phyloP scores from a whole-genome alignment of 176 grass and related monocot species.

The Carex kokanica region DNA sequence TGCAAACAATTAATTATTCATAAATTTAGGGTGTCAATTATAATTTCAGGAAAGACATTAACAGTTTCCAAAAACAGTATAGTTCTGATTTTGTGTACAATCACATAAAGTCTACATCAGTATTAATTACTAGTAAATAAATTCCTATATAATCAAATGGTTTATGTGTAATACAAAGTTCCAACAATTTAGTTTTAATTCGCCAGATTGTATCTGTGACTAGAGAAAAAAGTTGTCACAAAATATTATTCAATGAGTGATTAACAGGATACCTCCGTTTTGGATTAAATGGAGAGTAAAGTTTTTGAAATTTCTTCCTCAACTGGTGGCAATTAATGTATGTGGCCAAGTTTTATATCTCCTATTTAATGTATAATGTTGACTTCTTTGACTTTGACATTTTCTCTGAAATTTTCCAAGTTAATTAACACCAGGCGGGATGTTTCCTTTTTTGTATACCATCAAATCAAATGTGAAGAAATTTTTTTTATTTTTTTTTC shows the following conservation, averaged over 20 bases:
- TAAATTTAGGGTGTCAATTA: neutral
- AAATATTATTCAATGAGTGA: neutral
- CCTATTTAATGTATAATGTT: neutral
- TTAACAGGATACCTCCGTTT: neutral
- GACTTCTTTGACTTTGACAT: neutral
- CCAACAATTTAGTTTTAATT: too few species aligned
- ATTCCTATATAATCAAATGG: neutral
- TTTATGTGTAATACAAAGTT: neutral
- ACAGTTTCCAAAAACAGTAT: too few species aligned
- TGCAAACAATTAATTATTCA: constrained; percentile 29
- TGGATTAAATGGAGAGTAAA: neutral
- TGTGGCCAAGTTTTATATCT: neutral
- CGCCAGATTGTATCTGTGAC: too few species aligned
- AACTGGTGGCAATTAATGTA: neutral
- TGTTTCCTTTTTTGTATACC: neutral
- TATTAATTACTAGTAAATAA: too few species aligned
- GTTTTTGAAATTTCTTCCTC: neutral
- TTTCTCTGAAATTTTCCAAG: neutral
- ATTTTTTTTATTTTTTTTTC: too few species aligned
- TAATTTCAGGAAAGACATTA: neutral
- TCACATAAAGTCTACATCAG: too few species aligned
- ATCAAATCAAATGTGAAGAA: too few species aligned
- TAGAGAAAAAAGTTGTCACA: neutral
- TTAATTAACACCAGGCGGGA: neutral
- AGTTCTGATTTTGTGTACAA: too few species aligned